Percentiles rank a stretch among this genome's conserved stretches.
These are phyloP conservation scores for Parascedosporium putredinis DNA, from an alignment of 2,329 filamentous ascomycete species.

Conservation along the genomic window DNA sequence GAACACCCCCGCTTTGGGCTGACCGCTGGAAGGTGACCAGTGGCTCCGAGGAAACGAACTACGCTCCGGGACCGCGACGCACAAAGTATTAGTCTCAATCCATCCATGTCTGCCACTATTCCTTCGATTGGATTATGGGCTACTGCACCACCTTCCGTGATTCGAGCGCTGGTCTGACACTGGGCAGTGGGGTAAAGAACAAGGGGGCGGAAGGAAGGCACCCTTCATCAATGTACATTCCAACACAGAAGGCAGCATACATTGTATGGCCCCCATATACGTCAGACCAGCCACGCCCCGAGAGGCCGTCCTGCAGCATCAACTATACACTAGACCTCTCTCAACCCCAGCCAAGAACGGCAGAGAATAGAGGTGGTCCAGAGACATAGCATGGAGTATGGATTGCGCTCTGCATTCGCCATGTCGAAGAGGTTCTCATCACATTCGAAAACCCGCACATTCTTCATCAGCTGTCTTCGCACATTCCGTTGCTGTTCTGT, in stretches of 20 bases:
- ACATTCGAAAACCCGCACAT: too few relatives aligned
- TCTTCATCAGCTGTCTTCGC: too few relatives aligned
- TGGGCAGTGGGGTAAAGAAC: conserved; percentile 5
- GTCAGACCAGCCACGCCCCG: neutral
- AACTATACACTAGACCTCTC: neutral
- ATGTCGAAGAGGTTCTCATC: neutral
- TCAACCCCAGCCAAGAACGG: neutral
- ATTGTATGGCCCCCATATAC: neutral
- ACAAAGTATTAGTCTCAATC: neutral
- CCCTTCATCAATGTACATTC: neutral
- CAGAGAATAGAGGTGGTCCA: neutral
- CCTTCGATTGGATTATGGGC: too few relatives aligned
- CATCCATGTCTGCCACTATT: neutral
- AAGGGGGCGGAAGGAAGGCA: neutral
- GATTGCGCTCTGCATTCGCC: neutral
- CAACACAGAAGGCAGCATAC: neutral
- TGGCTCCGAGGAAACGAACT: conserved; percentile 1
- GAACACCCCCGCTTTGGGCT: conserved; percentile 6
- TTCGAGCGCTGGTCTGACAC: conserved; percentile 4
- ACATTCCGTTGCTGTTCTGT: too few relatives aligned
- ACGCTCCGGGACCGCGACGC: neutral
- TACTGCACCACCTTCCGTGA: neutral
- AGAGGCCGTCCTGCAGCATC: neutral
- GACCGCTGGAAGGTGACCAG: conserved; percentile 2
- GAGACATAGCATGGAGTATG: neutral